A percentile compares a stretch with the other conserved stretches of the same genome.
These are phyloP conservation scores for Zancudomyces culisetae DNA, from an alignment of 371 early-diverging fungal genomes.

Conservation along the genomic window DNA sequence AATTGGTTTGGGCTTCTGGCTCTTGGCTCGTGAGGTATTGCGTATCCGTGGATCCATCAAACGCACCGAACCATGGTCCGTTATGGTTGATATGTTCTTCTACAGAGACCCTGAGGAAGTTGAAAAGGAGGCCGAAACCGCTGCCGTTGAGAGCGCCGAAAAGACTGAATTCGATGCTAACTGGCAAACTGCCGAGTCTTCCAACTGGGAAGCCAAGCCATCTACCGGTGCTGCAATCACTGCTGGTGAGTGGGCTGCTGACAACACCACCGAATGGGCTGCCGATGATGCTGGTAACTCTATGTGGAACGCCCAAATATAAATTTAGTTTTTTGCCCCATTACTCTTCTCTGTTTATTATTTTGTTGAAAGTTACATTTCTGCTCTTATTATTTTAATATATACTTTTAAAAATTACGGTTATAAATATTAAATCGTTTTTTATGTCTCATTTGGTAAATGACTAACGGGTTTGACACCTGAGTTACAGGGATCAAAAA, in stretches of 20 bases:
- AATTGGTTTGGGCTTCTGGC: conserved; percentile 93
- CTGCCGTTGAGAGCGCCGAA: conserved; percentile 12
- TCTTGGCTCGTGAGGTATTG: conserved; percentile 93
- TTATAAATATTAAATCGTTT: too few relatives aligned
- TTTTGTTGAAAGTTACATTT: too few relatives aligned
- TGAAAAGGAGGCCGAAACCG: conserved; percentile 57
- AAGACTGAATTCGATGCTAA: conserved; percentile 19
- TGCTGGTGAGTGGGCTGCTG: conserved; percentile 29
- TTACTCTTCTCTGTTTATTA: background rate
- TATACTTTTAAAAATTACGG: too few relatives aligned
- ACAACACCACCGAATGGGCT: conserved; percentile 32
- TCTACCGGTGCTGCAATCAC: conserved; percentile 1
- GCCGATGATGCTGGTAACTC: conserved; percentile 26
- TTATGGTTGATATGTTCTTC: conserved; percentile 99
- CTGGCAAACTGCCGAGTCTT: too few relatives aligned
- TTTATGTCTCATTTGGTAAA: too few relatives aligned
- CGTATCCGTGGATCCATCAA: conserved; percentile 86
- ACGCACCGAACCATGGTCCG: conserved; percentile 68
- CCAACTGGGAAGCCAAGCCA: conserved; percentile 24
- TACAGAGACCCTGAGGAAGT: conserved; percentile 89
- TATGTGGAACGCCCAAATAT: conserved; percentile 27
- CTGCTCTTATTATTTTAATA: too few relatives aligned
- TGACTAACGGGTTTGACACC: too few relatives aligned
- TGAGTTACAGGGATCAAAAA: too few relatives aligned
- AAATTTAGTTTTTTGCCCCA: background rate